Conservation (phyloP, 163 green algal genomes). For the Trebouxia gelatinosa region DNA sequence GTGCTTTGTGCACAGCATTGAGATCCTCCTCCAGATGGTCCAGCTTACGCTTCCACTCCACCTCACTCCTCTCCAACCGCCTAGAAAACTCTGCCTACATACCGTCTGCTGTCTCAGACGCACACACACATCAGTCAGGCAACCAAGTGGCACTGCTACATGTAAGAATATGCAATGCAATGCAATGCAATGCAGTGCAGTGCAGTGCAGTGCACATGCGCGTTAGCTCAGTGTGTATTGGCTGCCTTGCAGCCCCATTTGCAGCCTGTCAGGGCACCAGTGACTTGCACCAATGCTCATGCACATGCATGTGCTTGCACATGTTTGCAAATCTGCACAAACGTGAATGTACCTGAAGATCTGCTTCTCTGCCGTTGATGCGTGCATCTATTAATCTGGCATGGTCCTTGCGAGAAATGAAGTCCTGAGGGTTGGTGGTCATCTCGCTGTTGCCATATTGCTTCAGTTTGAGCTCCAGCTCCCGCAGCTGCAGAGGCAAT, state of each 20-base stretch:
- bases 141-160: background rate
- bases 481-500: background rate
- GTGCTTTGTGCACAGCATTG: background rate
- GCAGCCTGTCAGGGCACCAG: too few species aligned
- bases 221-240: too few species aligned
- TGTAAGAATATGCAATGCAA: background rate
- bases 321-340: background rate
- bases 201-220: background rate
- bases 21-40: constrained; percentile 3
- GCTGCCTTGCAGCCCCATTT: too few species aligned
- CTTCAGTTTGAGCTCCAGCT: constrained; percentile 28
- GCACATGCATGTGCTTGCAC: background rate
- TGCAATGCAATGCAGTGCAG: background rate
- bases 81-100: constrained; percentile 21
- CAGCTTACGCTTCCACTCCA: constrained; percentile 25
- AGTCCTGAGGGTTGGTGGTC: constrained; percentile 29
- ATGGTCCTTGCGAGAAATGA: constrained; percentile 21
- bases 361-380: background rate
- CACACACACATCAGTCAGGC: background rate
- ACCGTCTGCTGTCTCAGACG: background rate
- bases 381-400: constrained; percentile 8
- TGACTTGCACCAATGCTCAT: background rate
- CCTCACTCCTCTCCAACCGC: constrained; percentile 10
- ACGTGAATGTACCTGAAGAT: background rate
- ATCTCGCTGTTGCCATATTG: constrained; percentile 28